Base-by-base conservation (phyloP, 2,329 filamentous ascomycete species). In the Diplodia corticola region DNA sequence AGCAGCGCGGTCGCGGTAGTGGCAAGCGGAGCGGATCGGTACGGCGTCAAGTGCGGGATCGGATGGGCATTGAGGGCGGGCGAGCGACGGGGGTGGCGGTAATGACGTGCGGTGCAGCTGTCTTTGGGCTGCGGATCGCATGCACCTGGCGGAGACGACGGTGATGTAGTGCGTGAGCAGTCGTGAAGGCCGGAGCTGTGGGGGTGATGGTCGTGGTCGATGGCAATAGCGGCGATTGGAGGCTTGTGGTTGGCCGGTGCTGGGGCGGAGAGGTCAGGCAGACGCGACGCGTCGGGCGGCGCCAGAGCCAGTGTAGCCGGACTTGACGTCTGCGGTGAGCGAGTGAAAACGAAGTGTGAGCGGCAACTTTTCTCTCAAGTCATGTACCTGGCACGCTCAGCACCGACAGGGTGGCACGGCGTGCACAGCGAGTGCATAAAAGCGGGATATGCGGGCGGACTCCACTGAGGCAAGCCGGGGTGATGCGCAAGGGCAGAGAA, bases 381-480 rank as follows among this genome's bases (percentile, higher is more conserved):
- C 49, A 51, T 51, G 48, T 53, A 51, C 46, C 48, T 63, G 22
- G 60, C 30, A 17, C 55, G 17, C 6, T n/a, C 15, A 44, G 54
- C 54, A 33, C 37, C 22, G 33, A 48, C 22, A 30, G 22, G 13
- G 48, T 33, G 24, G 44, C 20, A 46, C n/a, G 59, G 49, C 28
- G 40, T 63, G 59, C 59, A 63, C 44, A 61, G 20, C 12, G 40
- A 33, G 26, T 61, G 57, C 57, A 61, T 35, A 61, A 61, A 61
- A 61, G 57, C 44, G 57, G 57, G 26, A 61, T 61, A 28, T 46
- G 44, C 26, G 54, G 17, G 26, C 50, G 28, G 53, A 28, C 40
- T 48, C 57, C 30, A 28, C 48, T 53, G 48, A 53, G 24, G 48
- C 30, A 24, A 40, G 26, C 48, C 46, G 60, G 60, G 46, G 35